Percentiles rank a stretch among this genome's conserved stretches.
Evolutionary conservation across 139 green algal species (phyloP).

Genomic region (Gonium pectorale): DNA sequence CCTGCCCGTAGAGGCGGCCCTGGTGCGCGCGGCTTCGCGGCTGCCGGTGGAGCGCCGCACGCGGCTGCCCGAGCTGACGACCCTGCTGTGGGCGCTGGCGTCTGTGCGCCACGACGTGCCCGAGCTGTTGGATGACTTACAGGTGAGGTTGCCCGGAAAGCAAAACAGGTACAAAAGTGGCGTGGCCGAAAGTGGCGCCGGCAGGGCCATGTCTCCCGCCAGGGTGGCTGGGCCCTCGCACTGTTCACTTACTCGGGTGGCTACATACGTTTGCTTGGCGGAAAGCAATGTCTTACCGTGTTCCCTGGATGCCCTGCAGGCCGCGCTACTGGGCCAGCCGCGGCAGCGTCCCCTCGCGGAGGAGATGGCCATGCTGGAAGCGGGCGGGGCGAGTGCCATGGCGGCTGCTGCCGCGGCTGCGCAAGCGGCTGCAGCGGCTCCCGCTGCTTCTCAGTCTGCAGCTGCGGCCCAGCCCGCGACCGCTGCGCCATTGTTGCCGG

Average conservation of each 20-base stretch:
- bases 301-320: not conserved
- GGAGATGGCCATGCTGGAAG: slow-evolving; percentile 18
- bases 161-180: too few relatives aligned
- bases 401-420: too few relatives aligned
- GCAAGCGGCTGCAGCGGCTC: too few relatives aligned
- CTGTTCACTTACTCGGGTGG: too few relatives aligned
- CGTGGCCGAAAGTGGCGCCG: too few relatives aligned
- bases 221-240: too few relatives aligned
- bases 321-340: slow-evolving; percentile 18
- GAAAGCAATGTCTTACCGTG: too few relatives aligned
- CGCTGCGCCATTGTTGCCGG: too few relatives aligned
- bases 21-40: not conserved
- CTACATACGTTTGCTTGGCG: too few relatives aligned
- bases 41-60: slow-evolving; percentile 1
- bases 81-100: slow-evolving; percentile 33
- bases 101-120: slow-evolving; percentile 17
- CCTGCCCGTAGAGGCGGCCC: not conserved
- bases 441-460: too few relatives aligned
- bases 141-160: slow-evolving; percentile 3
- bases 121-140: slow-evolving; percentile 29
- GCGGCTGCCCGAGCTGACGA: slow-evolving; percentile 24
- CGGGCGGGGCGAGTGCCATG: not conserved
- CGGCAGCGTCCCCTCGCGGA: slow-evolving; percentile 2
- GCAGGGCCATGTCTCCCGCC: too few relatives aligned
- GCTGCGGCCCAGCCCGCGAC: too few relatives aligned